These are phyloP conservation scores for Arabidopsis hybrid DNA, from an alignment of 441 rosid genomes.

Conservation along the genomic window DNA sequence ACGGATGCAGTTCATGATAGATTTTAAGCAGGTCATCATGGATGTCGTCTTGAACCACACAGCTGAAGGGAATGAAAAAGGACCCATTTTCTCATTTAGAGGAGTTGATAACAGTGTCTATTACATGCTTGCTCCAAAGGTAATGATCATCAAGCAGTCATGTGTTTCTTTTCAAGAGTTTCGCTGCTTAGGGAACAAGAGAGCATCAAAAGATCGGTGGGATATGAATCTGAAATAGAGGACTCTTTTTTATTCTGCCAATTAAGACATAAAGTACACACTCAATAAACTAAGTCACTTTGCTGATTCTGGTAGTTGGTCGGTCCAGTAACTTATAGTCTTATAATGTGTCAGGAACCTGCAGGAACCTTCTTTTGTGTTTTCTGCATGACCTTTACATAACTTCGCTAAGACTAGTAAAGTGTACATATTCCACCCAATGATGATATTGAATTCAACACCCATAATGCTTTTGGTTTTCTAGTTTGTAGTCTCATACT, in stretches of 20 bases:
- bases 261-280: neutral
- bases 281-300: conserved; percentile 5
- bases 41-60: conserved; percentile 99
- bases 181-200: conserved; percentile 23
- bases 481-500: conserved; percentile 15
- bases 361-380: conserved; percentile 9
- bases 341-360: conserved; percentile 33
- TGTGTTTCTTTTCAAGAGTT: conserved; percentile 13
- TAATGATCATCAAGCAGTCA: conserved; percentile 43
- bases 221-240: neutral
- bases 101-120: conserved; percentile 93
- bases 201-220: conserved; percentile 13
- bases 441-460: neutral
- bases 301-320: conserved; percentile 15
- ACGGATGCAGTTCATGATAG: conserved; percentile 36
- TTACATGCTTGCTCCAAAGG: conserved; percentile 99
- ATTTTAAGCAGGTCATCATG: conserved; percentile 78
- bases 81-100: conserved; percentile 85
- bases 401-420: neutral
- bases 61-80: conserved; percentile 97
- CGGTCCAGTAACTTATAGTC: neutral
- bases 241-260: neutral
- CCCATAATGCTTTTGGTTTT: conserved; percentile 12
- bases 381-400: conserved; percentile 22
- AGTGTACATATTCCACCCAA: neutral